phyloP scores from a whole-genome alignment of 768 basidiomycete species.

The Butyriboletus loyo region DNA sequence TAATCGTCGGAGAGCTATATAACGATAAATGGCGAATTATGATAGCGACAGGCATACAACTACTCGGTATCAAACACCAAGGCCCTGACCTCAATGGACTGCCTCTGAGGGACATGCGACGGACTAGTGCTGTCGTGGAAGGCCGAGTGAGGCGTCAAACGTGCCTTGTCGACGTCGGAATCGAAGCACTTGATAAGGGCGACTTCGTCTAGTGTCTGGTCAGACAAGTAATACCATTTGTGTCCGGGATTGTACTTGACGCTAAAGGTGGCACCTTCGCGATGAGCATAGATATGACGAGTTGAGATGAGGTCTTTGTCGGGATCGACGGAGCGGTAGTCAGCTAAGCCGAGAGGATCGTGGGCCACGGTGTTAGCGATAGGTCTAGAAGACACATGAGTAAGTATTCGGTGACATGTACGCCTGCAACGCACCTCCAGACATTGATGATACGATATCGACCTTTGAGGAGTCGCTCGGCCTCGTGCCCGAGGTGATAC shows the following conservation, averaged over 20 bases:
- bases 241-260: conserved; percentile 37
- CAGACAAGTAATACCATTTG: conserved; percentile 39
- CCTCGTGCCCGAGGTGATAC: conserved; percentile 39
- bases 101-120: conserved; percentile 35
- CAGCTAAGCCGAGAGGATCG: conserved; percentile 40
- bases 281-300: conserved; percentile 35
- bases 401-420: background rate
- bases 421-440: conserved; percentile 32
- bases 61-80: conserved; percentile 43
- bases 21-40: background rate
- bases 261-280: conserved; percentile 35
- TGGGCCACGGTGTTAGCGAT: conserved; percentile 39
- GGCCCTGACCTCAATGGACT: conserved; percentile 43
- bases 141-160: conserved; percentile 42
- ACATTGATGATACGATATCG: conserved; percentile 46
- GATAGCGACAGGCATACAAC: background rate
- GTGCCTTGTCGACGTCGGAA: conserved; percentile 38
- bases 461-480: conserved; percentile 38
- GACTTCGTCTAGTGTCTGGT: conserved; percentile 42
- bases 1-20: background rate
- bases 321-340: conserved; percentile 38
- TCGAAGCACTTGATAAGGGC: conserved; percentile 45
- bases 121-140: conserved; percentile 38
- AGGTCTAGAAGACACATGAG: conserved; percentile 22
- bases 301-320: conserved; percentile 36